Conservation (phyloP, 768 basidiomycete genomes). For the Gautieria morchelliformis region DNA sequence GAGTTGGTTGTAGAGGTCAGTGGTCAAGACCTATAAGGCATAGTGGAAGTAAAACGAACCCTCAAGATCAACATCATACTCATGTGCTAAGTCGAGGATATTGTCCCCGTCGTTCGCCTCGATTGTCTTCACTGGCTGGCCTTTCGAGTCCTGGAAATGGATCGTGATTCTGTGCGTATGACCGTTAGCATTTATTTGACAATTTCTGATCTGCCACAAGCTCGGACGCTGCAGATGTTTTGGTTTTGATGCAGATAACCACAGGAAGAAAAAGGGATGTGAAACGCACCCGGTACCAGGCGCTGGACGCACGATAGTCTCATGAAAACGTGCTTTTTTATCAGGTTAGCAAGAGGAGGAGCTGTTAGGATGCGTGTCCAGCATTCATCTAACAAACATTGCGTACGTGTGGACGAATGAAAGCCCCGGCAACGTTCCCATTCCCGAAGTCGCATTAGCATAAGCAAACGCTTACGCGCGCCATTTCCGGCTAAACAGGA, state of each 20-base stretch:
- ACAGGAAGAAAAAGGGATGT: background rate
- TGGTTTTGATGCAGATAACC: too few species aligned
- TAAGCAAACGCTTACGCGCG: background rate
- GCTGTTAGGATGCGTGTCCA: too few species aligned
- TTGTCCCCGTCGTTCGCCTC: constrained; percentile 95
- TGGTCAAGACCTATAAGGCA: background rate
- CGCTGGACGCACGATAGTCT: constrained; percentile 46
- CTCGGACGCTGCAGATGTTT: too few species aligned
- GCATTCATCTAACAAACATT: background rate
- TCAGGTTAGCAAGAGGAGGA: background rate
- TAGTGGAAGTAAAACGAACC: constrained; percentile 39
- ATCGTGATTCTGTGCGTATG: constrained; percentile 62
- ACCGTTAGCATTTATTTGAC: background rate
- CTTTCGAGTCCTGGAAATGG: constrained; percentile 85
- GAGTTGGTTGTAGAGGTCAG: background rate
- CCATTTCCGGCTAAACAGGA: background rate
- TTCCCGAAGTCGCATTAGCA: background rate
- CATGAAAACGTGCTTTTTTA: constrained; percentile 29
- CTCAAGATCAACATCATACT: constrained; percentile 93
- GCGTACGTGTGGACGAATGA: constrained; percentile 7
- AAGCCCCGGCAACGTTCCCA: background rate
- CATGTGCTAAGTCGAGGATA: constrained; percentile 82
- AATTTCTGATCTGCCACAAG: too few species aligned
- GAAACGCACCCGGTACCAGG: constrained; percentile 57
- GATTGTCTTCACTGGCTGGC: constrained; percentile 72